Percentiles rank a stretch among this genome's conserved stretches.
These are phyloP conservation scores for Aurantiochytrium sp. DNA, from an alignment of 108 stramenopile genomes.

Conservation along the genomic window DNA sequence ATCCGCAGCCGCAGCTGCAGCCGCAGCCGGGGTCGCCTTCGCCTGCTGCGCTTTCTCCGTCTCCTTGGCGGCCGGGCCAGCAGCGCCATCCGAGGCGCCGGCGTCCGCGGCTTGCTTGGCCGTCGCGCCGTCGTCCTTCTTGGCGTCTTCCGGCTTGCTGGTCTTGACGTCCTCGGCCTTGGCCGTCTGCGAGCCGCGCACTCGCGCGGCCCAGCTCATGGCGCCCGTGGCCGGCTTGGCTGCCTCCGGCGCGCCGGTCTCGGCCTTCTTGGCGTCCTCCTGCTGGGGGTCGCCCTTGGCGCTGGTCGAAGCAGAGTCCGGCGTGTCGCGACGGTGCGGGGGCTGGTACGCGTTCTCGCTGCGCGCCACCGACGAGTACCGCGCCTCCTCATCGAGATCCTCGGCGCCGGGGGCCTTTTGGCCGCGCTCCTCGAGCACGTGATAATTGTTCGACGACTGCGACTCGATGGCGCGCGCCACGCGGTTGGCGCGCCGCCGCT, in stretches of 20 bases:
- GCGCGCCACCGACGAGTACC: background rate
- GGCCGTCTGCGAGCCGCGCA: background rate
- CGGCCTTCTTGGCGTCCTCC: background rate
- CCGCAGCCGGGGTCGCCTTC: no score
- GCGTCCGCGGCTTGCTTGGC: no score
- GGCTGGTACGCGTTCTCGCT: conserved; percentile 9
- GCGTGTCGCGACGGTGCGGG: background rate
- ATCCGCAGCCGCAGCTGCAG: background rate
- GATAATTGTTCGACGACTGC: conserved; percentile 70
- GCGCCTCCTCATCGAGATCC: conserved; percentile 71
- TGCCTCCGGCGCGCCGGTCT: background rate
- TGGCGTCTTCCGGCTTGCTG: background rate
- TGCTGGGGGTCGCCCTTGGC: background rate
- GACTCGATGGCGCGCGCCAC: conserved; percentile 83
- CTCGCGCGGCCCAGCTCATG: conserved; percentile 29
- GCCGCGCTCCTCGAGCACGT: conserved; percentile 86
- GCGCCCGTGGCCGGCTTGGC: background rate
- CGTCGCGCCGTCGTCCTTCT: background rate
- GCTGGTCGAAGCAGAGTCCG: background rate
- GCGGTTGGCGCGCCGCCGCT: conserved; percentile 69
- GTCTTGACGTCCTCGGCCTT: no score
- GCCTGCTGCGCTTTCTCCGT: no score
- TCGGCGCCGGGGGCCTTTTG: conserved; percentile 66
- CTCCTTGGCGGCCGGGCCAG: no score
- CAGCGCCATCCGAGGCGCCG: no score